phyloP scores from a whole-genome alignment of 208 protist species.

The Tritrichomonas foetus region DNA sequence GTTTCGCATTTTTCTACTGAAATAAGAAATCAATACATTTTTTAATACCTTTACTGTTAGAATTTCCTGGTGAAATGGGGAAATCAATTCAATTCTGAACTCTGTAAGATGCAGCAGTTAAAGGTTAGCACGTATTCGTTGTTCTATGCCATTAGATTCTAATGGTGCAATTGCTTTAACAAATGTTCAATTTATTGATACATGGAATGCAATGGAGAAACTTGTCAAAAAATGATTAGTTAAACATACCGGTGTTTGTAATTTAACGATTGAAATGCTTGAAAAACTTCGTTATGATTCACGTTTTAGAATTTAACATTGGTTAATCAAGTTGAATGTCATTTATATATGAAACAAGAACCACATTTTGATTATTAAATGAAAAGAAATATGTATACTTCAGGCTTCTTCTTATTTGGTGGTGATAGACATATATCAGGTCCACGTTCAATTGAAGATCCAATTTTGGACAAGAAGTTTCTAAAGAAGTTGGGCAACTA shows the following conservation, averaged over 20 bases:
- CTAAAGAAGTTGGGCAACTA: not conserved
- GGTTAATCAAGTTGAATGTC: slow-evolving; percentile 28
- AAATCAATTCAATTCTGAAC: too few species aligned
- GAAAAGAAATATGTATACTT: slow-evolving; percentile 27
- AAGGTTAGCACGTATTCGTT: too few species aligned
- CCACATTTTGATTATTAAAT: slow-evolving; percentile 36
- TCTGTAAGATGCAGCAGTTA: too few species aligned
- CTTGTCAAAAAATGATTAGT: not conserved
- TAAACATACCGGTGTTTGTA: slow-evolving; percentile 23
- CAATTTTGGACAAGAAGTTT: not conserved
- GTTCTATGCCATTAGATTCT: too few species aligned
- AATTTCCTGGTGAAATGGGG: too few species aligned
- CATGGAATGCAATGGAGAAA: not conserved
- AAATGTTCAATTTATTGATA: not conserved
- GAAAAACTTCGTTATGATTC: not conserved
- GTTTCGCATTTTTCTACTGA: too few species aligned
- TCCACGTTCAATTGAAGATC: not conserved
- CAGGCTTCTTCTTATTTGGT: slow-evolving; percentile 45
- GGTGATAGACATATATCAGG: not conserved
- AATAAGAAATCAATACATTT: too few species aligned
- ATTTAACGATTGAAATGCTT: not conserved
- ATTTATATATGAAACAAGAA: slow-evolving; percentile 45
- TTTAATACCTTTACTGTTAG: too few species aligned
- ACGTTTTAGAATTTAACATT: not conserved
- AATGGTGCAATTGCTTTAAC: not conserved